These are phyloP conservation scores for Parsonsia alboflavescens DNA, from an alignment of 257 asterid genomes.

Conservation along the genomic window DNA sequence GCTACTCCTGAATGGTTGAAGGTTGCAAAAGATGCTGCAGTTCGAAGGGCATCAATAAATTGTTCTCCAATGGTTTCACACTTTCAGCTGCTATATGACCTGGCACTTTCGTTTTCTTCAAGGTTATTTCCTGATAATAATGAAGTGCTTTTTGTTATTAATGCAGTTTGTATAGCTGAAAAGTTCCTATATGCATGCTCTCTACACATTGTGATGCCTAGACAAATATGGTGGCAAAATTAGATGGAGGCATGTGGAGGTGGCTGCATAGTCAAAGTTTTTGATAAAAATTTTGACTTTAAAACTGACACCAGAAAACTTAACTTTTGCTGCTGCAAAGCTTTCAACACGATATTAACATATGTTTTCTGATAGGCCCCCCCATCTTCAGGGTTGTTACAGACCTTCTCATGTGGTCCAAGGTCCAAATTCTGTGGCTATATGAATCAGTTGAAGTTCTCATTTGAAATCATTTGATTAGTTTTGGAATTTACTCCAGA, in stretches of 20 bases:
- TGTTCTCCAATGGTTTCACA: conserved; percentile 99
- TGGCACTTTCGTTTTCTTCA: conserved; percentile 78
- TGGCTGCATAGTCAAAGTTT: background rate
- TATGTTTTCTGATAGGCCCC: background rate
- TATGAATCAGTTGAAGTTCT: conserved; percentile 1
- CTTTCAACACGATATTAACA: background rate
- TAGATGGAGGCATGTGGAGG: background rate
- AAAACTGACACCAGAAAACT: background rate
- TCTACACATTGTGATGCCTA: background rate
- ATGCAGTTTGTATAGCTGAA: background rate
- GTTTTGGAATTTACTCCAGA: background rate
- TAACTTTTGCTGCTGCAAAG: background rate
- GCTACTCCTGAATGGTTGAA: conserved; percentile 99
- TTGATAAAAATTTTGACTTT: background rate
- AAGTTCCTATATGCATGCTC: background rate
- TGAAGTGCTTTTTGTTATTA: background rate
- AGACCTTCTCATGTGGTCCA: background rate
- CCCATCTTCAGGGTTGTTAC: background rate
- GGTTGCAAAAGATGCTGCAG: conserved; percentile 94
- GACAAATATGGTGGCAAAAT: background rate
- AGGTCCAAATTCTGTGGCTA: background rate
- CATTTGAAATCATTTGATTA: background rate
- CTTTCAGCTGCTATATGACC: conserved; percentile 88
- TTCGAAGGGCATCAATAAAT: conserved; percentile 95
- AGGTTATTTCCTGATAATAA: conserved; percentile 46